Evolutionary conservation across 768 basidiomycete species (phyloP).

Genomic region (Amanita exitialis): DNA sequence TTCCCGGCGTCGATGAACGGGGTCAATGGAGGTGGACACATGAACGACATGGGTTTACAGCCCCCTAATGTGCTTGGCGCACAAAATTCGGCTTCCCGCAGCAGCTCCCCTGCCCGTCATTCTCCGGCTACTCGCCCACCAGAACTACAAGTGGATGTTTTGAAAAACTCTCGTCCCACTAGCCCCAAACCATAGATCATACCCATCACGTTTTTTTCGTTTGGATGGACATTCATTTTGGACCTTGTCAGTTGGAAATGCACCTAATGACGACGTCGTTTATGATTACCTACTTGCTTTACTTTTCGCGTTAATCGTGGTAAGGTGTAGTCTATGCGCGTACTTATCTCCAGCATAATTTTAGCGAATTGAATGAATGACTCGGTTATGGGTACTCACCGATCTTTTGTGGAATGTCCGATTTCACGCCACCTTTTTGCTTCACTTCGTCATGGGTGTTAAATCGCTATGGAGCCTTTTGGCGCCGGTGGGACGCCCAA

Average conservation of each 20-base stretch:
- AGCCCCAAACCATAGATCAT: slow-evolving; percentile 16
- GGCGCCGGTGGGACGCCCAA: slow-evolving; percentile 87
- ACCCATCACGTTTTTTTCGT: slow-evolving; percentile 5
- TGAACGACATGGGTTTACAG: slow-evolving; percentile 23
- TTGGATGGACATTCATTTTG: slow-evolving; percentile 5
- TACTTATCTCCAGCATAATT: not conserved
- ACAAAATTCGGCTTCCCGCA: slow-evolving; percentile 27
- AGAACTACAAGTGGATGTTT: slow-evolving; percentile 14
- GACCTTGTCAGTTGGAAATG: slow-evolving; percentile 3
- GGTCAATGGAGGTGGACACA: slow-evolving; percentile 13
- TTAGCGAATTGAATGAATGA: not conserved
- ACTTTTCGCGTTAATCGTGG: slow-evolving; percentile 7
- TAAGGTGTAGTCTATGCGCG: not conserved
- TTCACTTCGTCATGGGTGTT: slow-evolving; percentile 72
- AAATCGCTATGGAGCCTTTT: slow-evolving; percentile 93
- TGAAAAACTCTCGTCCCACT: slow-evolving; percentile 19
- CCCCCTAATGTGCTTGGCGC: slow-evolving; percentile 24
- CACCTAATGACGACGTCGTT: too few relatives aligned
- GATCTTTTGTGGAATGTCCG: not conserved
- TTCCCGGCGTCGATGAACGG: slow-evolving; percentile 37
- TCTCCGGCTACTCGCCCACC: slow-evolving; percentile 34
- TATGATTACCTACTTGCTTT: slow-evolving; percentile 9
- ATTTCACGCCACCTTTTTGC: not conserved
- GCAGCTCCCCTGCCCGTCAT: slow-evolving; percentile 40
- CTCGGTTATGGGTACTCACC: not conserved